Base-by-base conservation (phyloP, 1,139 yeast species). In the Blastobotrys elegans region DNA sequence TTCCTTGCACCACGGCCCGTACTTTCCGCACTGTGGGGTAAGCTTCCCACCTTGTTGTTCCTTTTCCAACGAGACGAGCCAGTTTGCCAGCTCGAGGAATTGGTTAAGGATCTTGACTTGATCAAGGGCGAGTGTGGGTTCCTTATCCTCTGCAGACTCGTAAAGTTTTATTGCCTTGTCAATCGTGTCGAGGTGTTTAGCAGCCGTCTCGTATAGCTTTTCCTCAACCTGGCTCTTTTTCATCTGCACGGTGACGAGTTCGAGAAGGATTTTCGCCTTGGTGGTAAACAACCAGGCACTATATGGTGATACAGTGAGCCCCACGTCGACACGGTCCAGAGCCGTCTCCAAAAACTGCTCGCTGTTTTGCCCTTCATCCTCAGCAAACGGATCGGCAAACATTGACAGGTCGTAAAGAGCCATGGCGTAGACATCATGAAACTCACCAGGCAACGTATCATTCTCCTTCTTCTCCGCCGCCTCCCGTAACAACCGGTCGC, bases 401-500 rank as follows among this genome's bases (percentile, higher is more conserved):
- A 47, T 72, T 2, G 90, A 80, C 57, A 88, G 70, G 50, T 84
- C 88, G 33, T 83, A 73, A 46, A 90, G 70, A 0, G 95, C 82
- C 44, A 77, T 68, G 0, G 88, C 89, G 62, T 89, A 90, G 29
- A 84, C 77, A 7, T 82, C 70, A 61, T 87, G 86, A 65, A 88
- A 87, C 42, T 71, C 72, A 17, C 80, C 80, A 14, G 82, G 78
- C 18, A 85, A 63, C 18, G 63, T 59, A 2, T 59, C 62, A 13
- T 35, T 31, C 10, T 42, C 46, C 27, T 46, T 20, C 26, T 40
- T 34, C 22, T 65, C 50, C 21, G 50, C 66, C 37, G 63, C 57
- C 48, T 68, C 62, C 57, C 96, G 74, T 56, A 88, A 71, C 36
- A 88, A 64, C 41, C 95, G 70, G 60, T 90, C 97, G 67, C 96